Evolutionary conservation across 1,284 basidiomycete species (phyloP).

Genomic region (Phellinidium pouzarii): DNA sequence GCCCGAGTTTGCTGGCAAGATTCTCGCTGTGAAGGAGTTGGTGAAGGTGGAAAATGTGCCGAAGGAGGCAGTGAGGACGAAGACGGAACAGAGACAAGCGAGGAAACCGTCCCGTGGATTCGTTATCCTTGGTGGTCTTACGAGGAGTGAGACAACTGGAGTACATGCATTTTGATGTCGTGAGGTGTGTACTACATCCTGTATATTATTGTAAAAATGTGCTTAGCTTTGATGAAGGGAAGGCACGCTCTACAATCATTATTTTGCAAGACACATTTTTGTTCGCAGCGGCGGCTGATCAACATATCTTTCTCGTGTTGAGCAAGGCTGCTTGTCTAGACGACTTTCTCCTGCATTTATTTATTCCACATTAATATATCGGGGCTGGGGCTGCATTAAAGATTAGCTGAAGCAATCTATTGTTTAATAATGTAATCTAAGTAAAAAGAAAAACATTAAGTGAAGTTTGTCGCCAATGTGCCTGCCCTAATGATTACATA

Average conservation of each 20-base stretch:
- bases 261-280: too few relatives aligned
- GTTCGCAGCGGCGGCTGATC: too few relatives aligned
- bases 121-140: constrained; percentile 35
- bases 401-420: too few relatives aligned
- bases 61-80: constrained; percentile 52
- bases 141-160: background rate
- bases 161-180: background rate
- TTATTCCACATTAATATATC: too few relatives aligned
- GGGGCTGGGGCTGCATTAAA: too few relatives aligned
- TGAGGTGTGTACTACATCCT: background rate
- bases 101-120: constrained; percentile 63
- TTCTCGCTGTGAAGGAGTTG: constrained; percentile 78
- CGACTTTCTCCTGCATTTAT: too few relatives aligned
- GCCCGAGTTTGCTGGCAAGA: constrained; percentile 74
- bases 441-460: background rate
- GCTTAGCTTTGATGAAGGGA: too few relatives aligned
- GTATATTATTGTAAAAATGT: too few relatives aligned
- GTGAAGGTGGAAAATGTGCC: constrained; percentile 82
- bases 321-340: too few relatives aligned
- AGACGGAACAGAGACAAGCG: constrained; percentile 56
- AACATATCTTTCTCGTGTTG: too few relatives aligned
- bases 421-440: too few relatives aligned
- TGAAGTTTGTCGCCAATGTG: background rate
- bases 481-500: background rate
- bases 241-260: too few relatives aligned